Base-by-base conservation (phyloP, 176 grass and related monocot genomes). In the Rhynchospora breviuscula region DNA sequence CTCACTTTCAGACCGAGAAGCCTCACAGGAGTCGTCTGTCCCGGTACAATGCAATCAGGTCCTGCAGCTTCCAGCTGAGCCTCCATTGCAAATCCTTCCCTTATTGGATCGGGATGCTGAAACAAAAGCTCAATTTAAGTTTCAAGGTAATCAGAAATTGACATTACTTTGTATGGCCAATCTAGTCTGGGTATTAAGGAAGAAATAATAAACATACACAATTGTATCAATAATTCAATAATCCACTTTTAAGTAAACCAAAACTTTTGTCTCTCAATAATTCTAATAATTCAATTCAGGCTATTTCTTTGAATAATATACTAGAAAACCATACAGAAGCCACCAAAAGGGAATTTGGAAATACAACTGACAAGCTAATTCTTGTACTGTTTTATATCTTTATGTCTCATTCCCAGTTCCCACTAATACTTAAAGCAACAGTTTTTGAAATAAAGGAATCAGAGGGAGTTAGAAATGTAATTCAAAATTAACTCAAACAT, bases 91-190 rank as follows among this genome's bases (percentile, higher is more conserved):
- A 99, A 79, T 22, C 93, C 96, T 77, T 93, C 91, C 71, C 89
- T 93, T 40, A 95, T 86, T 87, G 96, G 96, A 86, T 99, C 88
- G 67, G 93, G 93, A 90, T 90, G 89, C 96, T 99, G 87, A 86
- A 60, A 82, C 14, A 60, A 74, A 72, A 60, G 51, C 25, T 2
- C 48, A 67, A 79, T 46, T 25, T 49, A 45, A 17, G 17, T 33
- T 43, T 82, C 4, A 65, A 12, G 44, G 17, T 23, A 65, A 66
- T 65, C 63, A 49, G 48, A 77, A 54, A 13, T 51, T 52, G 26
- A 14, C 48, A 52, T 52, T 23, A 51, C n/a, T 74, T 52, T 43
- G 13, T 35, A 43, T 18, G 29, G 15, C 13, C 7, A 45, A 46
- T 45, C 35, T 6, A 70, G 17, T 48, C 8, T 11, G 18, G 44